These are phyloP conservation scores for Vaccinium vitisidaea DNA, from an alignment of 148 eudicot species.

Conservation along the genomic window DNA sequence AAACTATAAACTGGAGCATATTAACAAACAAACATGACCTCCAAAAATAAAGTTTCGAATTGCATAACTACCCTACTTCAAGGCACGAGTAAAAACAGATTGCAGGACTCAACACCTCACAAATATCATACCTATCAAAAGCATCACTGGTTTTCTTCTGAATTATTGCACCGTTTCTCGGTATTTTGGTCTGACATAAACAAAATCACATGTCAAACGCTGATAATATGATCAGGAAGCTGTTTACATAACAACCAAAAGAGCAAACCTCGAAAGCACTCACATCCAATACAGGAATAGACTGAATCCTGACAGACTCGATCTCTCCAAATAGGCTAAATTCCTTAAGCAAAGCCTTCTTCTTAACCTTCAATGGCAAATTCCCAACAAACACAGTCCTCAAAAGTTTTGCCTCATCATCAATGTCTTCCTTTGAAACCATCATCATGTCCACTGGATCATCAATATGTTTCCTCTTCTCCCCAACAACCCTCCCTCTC, in stretches of 20 bases:
- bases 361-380: conserved; percentile 86
- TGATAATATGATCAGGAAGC: not conserved
- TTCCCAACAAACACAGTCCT: conserved; percentile 96
- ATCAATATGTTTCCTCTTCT: conserved; percentile 69
- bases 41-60: too few species aligned
- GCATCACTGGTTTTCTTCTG: conserved; percentile 40
- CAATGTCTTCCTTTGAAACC: conserved; percentile 77
- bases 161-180: conserved; percentile 43
- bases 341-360: conserved; percentile 66
- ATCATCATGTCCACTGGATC: conserved; percentile 40
- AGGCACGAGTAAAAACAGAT: not conserved
- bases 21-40: too few species aligned
- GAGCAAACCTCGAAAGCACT: conserved; percentile 24
- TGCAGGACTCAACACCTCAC: not conserved
- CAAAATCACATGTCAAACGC: not conserved
- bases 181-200: conserved; percentile 14
- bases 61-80: not conserved
- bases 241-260: not conserved
- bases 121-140: conserved; percentile 24
- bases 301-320: conserved; percentile 85
- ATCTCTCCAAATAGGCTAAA: conserved; percentile 80
- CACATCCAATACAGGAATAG: conserved; percentile 86
- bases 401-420: conserved; percentile 83
- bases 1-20: not conserved
- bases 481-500: conserved; percentile 43